Base-by-base conservation (phyloP, 2,329 filamentous ascomycete species). In the Fusarium devonianum region DNA sequence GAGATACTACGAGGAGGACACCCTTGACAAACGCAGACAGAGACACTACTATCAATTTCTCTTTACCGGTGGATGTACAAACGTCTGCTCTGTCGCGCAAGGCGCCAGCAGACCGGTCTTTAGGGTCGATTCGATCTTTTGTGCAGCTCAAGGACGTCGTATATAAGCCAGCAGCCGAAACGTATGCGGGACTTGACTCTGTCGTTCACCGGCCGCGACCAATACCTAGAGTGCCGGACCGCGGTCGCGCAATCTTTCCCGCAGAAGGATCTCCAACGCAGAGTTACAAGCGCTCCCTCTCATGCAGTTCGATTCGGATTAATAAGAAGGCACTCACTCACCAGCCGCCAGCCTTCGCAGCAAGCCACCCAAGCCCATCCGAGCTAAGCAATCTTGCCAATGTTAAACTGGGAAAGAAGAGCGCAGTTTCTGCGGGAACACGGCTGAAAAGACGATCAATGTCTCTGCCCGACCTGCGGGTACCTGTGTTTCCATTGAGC, bases 131-230 rank as follows among this genome's bases (percentile, higher is more conserved):
- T 12, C 63, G 65, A 5, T 30, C 49, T 7, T 60, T 62, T 7
- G 56, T 56, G 4, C 49, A 57, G 7, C 34, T 56, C 9, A 51
- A 62, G 18, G 55, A 50, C 10, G 12, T 60, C 62, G 12, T 46
- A 64, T 4, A 62, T 9, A 43, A 49, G 14, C 42, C 40, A 13
- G 11, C 50, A 35, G 28, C n/a, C 4, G 46, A 39, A 26, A 54
- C 23, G 22, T 18, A 43, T 26, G 22, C 44, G 30, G 49, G 42
- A 41, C 41, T 39, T 10, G 21, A 39, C 19, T 64, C 63, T 0
- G 70, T 85, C 14, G 72, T 85, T 5, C 71, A 85, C 62, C 75
- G 82, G 5, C 81, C 81, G 2, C 74, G 82, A 22, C 82, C 82
- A 3, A 80, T 85, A 43, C 79, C 81, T 5, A 73, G 82, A 40